These are phyloP conservation scores for Tylopilus subfusipes DNA, from an alignment of 768 basidiomycete genomes.

Conservation along the genomic window DNA sequence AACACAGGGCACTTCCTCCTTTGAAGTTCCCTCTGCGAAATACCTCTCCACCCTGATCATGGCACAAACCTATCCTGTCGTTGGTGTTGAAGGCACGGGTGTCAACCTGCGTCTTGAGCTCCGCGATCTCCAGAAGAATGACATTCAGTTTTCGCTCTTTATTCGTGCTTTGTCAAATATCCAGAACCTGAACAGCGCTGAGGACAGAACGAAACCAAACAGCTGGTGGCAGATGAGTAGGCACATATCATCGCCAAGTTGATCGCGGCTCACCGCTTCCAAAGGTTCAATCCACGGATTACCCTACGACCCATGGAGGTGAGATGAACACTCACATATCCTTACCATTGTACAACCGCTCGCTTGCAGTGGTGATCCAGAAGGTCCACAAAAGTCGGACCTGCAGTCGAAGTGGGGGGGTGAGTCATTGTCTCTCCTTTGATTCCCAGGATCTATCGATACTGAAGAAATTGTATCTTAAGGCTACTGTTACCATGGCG, in stretches of 20 bases:
- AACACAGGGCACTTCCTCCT: neutral
- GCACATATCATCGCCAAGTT: neutral
- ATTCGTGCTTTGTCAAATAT: slow-evolving; percentile 12
- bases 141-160: slow-evolving; percentile 19
- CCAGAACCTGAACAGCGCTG: slow-evolving; percentile 1
- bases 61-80: slow-evolving; percentile 11
- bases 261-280: neutral
- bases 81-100: neutral
- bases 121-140: slow-evolving; percentile 9
- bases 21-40: neutral
- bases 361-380: slow-evolving; percentile 15
- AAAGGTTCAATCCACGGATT: slow-evolving; percentile 18
- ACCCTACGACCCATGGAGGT: slow-evolving; percentile 13
- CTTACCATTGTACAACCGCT: neutral
- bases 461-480: slow-evolving; percentile 1
- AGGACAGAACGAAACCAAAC: slow-evolving; percentile 12
- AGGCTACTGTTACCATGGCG: slow-evolving; percentile 22
- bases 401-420: slow-evolving; percentile 8
- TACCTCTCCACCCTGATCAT: neutral
- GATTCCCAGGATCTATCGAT: neutral
- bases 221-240: slow-evolving; percentile 21
- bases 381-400: slow-evolving; percentile 6
- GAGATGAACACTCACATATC: neutral
- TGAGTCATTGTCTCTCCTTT: neutral
- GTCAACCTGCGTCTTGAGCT: slow-evolving; percentile 16